Percentiles rank a stretch among this genome's conserved stretches.
These are phyloP conservation scores for Aspergillus tamarii DNA, from an alignment of 2,329 filamentous ascomycete genomes.

Conservation along the genomic window DNA sequence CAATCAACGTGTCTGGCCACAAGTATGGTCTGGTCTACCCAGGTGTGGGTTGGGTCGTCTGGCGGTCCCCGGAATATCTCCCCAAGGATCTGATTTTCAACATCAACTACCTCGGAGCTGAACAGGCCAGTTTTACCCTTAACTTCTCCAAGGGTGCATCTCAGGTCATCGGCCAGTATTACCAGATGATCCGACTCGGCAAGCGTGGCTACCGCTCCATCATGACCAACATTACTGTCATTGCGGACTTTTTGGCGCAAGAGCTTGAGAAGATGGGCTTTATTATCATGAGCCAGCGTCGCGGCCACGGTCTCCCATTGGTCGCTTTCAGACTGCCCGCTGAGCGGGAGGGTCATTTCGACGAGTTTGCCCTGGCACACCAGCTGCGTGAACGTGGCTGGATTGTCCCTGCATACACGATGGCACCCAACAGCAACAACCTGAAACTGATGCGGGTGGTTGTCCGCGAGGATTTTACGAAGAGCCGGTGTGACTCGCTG, in stretches of 20 bases:
- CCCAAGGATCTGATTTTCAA: conserved; percentile 96
- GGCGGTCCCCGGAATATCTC: conserved; percentile 79
- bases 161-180: conserved; percentile 96
- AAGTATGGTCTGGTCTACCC: conserved; percentile 84
- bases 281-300: conserved; percentile 81
- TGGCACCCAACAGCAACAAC: conserved; percentile 82
- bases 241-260: conserved; percentile 80
- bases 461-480: conserved; percentile 88
- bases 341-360: conserved; percentile 60
- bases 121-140: conserved; percentile 93
- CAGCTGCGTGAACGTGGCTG: conserved; percentile 84
- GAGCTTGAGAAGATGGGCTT: conserved; percentile 77
- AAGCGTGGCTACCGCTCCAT: conserved; percentile 90
- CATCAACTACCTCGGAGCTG: conserved; percentile 97
- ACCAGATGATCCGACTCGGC: conserved; percentile 92
- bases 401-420: conserved; percentile 95
- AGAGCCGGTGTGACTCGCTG: conserved; percentile 77
- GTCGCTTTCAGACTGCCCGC: conserved; percentile 82
- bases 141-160: conserved; percentile 97
- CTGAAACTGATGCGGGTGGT: conserved; percentile 93
- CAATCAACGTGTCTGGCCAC: conserved; percentile 93
- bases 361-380: conserved; percentile 80
- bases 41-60: conserved; percentile 91
- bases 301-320: conserved; percentile 79
- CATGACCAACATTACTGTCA: conserved; percentile 91